Evolutionary conservation across 2,329 filamentous ascomycete genomes (phyloP), one percentile per base, ranked within the genome.

Genomic region (Colletotrichum tofieldiae): DNA sequence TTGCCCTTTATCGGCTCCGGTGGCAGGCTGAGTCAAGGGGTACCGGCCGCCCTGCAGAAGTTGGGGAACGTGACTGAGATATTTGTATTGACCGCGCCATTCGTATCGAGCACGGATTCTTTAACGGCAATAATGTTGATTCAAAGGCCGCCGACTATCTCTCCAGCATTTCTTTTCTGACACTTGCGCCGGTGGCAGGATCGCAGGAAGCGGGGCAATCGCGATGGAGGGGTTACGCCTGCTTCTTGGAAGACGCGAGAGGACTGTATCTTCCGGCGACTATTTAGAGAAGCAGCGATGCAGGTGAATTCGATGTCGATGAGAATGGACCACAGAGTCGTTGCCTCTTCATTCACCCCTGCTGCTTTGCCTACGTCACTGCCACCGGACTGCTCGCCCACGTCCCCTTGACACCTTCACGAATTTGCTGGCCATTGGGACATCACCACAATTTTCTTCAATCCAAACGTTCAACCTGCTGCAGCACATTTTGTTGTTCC

Each of bases 21-120:
- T 72, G 70, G 70, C 70, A 49, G 65, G 70, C 32, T 72, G 70
- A 70, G 70, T 72, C 70, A 72, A 72, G 69, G 70, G 70, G 54
- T 32, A 49, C 6, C n/a, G n/a, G 39, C 49, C 65, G 59, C 70
- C 70, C 65, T 72, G 70, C 47, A 67, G 59, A 65, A 58, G 39
- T 32, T 49, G 49, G 70, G 54, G 65, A 67, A 72, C 70, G 65
- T 61, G 45, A 1, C 26, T 26, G 43, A 47, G 20, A 65, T 65
- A 72, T 45, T 64, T 5, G 39, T 23, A 43, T n/a, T 51, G 18
- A 23, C 16, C 37, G 29, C 47, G 0, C 39, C 52, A 39, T 39
- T 26, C 14, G 16, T 35, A 47, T 64, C 12, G 32, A 1, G 5
- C 23, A 23, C 23, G 60, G 65, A 70, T 55, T 72, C 37, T 64